Evolutionary conservation across 768 basidiomycete species (phyloP).

Genomic region (Sistotremastrum niveocremeum): DNA sequence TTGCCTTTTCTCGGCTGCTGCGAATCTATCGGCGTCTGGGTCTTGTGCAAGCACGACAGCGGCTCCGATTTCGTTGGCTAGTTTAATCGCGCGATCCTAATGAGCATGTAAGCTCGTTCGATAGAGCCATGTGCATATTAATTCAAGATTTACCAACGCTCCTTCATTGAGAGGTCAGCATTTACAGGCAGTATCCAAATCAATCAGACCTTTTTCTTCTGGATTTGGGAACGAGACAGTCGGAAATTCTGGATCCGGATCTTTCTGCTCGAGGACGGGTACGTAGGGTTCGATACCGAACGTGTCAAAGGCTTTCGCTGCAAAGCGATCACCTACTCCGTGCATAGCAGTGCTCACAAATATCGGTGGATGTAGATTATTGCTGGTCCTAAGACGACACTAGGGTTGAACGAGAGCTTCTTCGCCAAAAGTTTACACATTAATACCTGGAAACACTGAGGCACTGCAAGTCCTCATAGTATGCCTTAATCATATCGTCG

Average conservation of each 20-base stretch:
- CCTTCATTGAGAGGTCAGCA: slow-evolving; percentile 19
- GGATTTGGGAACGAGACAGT: slow-evolving; percentile 83
- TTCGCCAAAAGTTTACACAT: slow-evolving; percentile 7
- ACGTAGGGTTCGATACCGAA: slow-evolving; percentile 48
- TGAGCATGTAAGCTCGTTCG: neutral
- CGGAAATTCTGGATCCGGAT: slow-evolving; percentile 75
- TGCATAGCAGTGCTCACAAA: slow-evolving; percentile 90
- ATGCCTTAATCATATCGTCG: slow-evolving; percentile 40
- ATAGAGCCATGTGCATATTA: neutral
- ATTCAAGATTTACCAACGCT: slow-evolving; percentile 27
- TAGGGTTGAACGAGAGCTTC: neutral
- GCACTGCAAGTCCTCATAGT: slow-evolving; percentile 32
- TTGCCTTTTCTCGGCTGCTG: slow-evolving; percentile 59
- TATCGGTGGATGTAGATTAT: slow-evolving; percentile 24
- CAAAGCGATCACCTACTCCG: slow-evolving; percentile 65
- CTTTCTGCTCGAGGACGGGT: slow-evolving; percentile 50
- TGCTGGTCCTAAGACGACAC: slow-evolving; percentile 17
- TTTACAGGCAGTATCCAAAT: slow-evolving; percentile 7
- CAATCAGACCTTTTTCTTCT: slow-evolving; percentile 62
- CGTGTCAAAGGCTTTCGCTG: slow-evolving; percentile 38
- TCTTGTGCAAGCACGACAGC: slow-evolving; percentile 76
- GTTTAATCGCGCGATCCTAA: slow-evolving; percentile 61
- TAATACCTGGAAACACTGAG: slow-evolving; percentile 15
- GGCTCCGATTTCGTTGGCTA: slow-evolving; percentile 39
- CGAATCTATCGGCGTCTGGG: slow-evolving; percentile 77